These are phyloP conservation scores for Scutellaria barbata DNA, from an alignment of 257 asterid species.

Conservation along the genomic window DNA sequence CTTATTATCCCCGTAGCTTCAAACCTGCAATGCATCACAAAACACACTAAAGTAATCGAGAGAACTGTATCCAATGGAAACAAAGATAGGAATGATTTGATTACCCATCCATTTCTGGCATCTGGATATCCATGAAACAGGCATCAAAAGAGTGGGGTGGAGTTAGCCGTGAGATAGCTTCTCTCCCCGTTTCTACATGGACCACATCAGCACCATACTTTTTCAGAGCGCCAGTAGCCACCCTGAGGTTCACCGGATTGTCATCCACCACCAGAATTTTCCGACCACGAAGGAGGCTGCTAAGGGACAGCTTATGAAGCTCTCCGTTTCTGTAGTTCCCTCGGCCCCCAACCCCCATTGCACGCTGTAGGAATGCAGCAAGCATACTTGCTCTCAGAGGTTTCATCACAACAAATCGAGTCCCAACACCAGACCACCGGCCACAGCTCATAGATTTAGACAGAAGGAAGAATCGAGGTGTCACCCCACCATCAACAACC, in stretches of 20 bases:
- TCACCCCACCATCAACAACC: constrained; percentile 23
- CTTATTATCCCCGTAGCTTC: constrained; percentile 80
- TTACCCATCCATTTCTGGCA: constrained; percentile 99
- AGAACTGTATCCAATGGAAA: neutral
- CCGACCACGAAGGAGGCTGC: constrained; percentile 77
- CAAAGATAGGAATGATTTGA: neutral
- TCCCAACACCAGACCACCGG: constrained; percentile 37
- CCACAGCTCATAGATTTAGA: constrained; percentile 57
- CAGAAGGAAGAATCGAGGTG: constrained; percentile 59
- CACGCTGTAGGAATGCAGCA: constrained; percentile 81
- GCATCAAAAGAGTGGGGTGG: constrained; percentile 95
- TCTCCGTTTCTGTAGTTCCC: constrained; percentile 58
- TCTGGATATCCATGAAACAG: constrained; percentile 99
- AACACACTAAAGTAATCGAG: neutral
- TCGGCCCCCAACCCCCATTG: constrained; percentile 64
- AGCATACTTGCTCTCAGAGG: constrained; percentile 90
- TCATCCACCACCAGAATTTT: constrained; percentile 88
- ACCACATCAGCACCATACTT: constrained; percentile 97
- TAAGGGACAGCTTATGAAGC: constrained; percentile 51
- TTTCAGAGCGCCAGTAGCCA: constrained; percentile 81
- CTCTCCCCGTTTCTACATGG: constrained; percentile 71
- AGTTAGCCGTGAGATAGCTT: constrained; percentile 62
- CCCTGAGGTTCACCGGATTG: constrained; percentile 86
- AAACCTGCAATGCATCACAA: constrained; percentile 54
- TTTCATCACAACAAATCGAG: constrained; percentile 61